Percentiles rank a stretch among this genome's conserved stretches.
Conservation (phyloP, 2,329 filamentous ascomycete genomes). For the Rhynchosporium graminicola region DNA sequence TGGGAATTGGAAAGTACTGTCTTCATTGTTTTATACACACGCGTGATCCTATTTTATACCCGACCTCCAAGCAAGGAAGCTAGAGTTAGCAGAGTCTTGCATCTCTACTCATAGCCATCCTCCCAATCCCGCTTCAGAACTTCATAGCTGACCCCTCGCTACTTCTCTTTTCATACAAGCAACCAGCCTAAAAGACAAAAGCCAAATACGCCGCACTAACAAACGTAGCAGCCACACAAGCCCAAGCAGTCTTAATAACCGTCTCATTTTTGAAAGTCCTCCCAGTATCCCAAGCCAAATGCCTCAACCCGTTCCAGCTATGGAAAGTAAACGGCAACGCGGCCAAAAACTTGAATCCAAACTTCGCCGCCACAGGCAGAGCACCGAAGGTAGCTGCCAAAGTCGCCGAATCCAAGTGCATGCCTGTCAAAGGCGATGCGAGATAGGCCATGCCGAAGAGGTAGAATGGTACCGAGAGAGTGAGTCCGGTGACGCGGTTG, state of each 20-base stretch:
- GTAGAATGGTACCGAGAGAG: constrained; percentile 64
- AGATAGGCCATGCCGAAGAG: constrained; percentile 68
- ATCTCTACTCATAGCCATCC: background rate
- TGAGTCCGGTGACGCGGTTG: constrained; percentile 65
- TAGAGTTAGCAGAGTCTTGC: constrained; percentile 11
- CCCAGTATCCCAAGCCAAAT: constrained; percentile 71
- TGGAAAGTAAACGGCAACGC: constrained; percentile 71
- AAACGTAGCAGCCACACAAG: constrained; percentile 57
- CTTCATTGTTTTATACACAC: constrained; percentile 5
- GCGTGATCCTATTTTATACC: background rate
- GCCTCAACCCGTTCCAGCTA: constrained; percentile 67
- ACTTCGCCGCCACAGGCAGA: constrained; percentile 60
- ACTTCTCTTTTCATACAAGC: background rate
- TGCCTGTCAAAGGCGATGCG: constrained; percentile 62
- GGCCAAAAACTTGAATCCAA: constrained; percentile 57
- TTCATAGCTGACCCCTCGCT: too few relatives aligned
- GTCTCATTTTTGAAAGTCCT: constrained; percentile 61
- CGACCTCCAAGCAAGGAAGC: background rate
- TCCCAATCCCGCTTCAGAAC: too few relatives aligned
- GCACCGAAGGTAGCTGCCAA: constrained; percentile 65
- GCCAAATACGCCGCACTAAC: constrained; percentile 46
- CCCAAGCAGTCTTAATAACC: constrained; percentile 66
- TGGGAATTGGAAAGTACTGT: background rate
- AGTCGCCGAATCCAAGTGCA: constrained; percentile 65
- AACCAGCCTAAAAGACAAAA: constrained; percentile 27